Percentiles rank a stretch among this genome's conserved stretches.
These are phyloP conservation scores for Malus sieversii DNA, from an alignment of 306 rosid genomes.

Conservation along the genomic window DNA sequence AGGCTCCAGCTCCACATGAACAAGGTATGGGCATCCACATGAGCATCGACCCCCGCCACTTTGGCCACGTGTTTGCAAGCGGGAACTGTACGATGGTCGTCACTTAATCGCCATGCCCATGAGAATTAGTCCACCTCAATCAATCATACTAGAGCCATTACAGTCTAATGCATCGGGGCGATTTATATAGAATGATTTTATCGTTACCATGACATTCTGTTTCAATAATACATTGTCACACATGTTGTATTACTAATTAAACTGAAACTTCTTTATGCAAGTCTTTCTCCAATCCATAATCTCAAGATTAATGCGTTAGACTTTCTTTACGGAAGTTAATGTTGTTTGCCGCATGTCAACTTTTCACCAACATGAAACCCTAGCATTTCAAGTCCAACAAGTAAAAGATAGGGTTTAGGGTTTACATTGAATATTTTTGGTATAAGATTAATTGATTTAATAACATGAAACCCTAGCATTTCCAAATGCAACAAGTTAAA, in stretches of 20 bases:
- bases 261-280: no score
- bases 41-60: constrained; percentile 12
- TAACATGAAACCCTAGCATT: neutral
- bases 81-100: constrained; percentile 2
- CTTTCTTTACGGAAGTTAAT: neutral
- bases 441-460: no score
- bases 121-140: neutral
- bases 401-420: neutral
- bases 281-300: no score
- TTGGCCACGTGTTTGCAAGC: constrained; percentile 23
- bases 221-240: no score
- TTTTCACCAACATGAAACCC: neutral
- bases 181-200: no score
- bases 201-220: no score
- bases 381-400: neutral
- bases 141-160: neutral
- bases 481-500: neutral
- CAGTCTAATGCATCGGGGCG: no score
- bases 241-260: no score
- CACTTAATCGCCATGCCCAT: neutral
- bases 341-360: neutral
- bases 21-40: constrained; percentile 26
- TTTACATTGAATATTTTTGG: no score
- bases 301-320: neutral
- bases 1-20: constrained; percentile 10